These are phyloP conservation scores for Paramecium tetraurelia DNA, from an alignment of 73 alveolate genomes.

Conservation along the genomic window DNA sequence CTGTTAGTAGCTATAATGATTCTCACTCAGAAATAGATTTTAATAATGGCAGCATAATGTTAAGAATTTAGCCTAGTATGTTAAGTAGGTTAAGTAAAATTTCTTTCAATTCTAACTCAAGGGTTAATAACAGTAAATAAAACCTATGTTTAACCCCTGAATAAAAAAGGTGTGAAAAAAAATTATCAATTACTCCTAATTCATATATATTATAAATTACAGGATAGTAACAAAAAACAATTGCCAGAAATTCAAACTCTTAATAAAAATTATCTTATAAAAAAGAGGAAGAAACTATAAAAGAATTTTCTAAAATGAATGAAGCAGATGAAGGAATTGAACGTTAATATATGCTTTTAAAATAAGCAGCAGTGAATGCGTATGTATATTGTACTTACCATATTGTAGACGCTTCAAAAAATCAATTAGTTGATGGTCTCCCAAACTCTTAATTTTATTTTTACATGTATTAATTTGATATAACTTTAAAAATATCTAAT, in stretches of 20 bases:
- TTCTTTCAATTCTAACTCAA: not conserved
- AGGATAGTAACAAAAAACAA: not conserved
- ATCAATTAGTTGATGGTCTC: not conserved
- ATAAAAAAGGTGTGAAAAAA: not conserved
- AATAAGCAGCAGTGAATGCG: constrained; percentile 21
- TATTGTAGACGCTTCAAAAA: not conserved
- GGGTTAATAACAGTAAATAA: not conserved
- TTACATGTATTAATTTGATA: not conserved
- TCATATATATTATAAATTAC: not conserved
- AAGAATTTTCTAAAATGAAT: constrained; percentile 34
- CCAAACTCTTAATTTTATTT: not conserved
- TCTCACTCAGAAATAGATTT: constrained; percentile 20
- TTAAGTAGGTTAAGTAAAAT: constrained; percentile 25
- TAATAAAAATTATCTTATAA: not conserved
- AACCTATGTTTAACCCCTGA: not conserved
- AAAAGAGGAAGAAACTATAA: constrained; percentile 26
- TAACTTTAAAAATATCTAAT: no score
- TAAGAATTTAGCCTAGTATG: constrained; percentile 48
- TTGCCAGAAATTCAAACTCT: not conserved
- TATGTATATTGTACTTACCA: not conserved
- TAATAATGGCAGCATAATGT: not conserved
- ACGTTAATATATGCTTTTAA: not conserved
- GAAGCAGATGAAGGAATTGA: constrained; percentile 5
- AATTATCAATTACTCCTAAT: not conserved
- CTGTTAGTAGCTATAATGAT: constrained; percentile 37